Conservation (phyloP, 2,329 filamentous ascomycete genomes). For the Aspergillus sp. region DNA sequence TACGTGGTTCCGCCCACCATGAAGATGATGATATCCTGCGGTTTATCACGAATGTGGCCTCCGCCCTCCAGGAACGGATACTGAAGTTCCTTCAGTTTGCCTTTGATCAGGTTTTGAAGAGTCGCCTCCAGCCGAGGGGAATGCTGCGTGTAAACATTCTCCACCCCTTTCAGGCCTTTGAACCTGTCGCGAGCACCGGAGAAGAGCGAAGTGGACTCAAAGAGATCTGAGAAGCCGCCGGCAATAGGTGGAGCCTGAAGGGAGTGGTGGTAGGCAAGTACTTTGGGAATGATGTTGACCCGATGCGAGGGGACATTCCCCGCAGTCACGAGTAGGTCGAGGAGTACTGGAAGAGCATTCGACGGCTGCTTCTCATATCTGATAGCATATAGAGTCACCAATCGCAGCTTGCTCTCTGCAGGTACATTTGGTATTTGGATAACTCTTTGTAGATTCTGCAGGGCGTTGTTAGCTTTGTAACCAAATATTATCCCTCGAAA, state of each 20-base stretch:
- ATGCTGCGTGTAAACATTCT: conserved; percentile 99
- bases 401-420: conserved; percentile 79
- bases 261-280: conserved; percentile 84
- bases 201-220: conserved; percentile 90
- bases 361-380: conserved; percentile 87
- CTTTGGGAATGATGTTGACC: conserved; percentile 78
- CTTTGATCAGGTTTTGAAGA: conserved; percentile 91
- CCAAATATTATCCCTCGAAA: background rate
- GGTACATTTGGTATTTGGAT: conserved; percentile 81
- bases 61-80: conserved; percentile 94
- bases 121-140: conserved; percentile 85
- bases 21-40: conserved; percentile 94
- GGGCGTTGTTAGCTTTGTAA: conserved; percentile 1
- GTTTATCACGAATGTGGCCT: conserved; percentile 87
- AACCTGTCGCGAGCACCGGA: conserved; percentile 84
- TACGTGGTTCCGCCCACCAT: conserved; percentile 93
- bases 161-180: conserved; percentile 94
- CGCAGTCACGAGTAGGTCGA: conserved; percentile 82
- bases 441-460: conserved; percentile 78
- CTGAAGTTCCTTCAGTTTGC: conserved; percentile 79
- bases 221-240: conserved; percentile 85
- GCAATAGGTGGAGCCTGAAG: conserved; percentile 77
- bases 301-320: conserved; percentile 77
- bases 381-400: conserved; percentile 93
- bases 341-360: conserved; percentile 80